These are phyloP conservation scores for Thraustotheca clavata DNA, from an alignment of 352 stramenopile genomes.

Conservation along the genomic window DNA sequence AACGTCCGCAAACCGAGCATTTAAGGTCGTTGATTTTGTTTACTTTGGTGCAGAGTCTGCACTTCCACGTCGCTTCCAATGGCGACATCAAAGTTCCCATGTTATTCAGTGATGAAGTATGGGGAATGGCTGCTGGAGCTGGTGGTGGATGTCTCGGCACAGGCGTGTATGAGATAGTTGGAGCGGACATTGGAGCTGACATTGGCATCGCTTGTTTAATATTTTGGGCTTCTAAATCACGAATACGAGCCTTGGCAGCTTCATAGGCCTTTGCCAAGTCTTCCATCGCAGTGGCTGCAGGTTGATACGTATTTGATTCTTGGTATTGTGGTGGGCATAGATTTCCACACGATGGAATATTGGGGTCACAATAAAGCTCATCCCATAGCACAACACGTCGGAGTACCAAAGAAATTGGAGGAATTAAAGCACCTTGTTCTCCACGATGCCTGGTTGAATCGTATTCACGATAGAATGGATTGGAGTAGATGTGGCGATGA, in stretches of 20 bases:
- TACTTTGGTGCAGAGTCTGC: slow-evolving; percentile 58
- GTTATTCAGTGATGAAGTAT: background rate
- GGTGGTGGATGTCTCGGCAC: slow-evolving; percentile 7
- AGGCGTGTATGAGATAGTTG: slow-evolving; percentile 17
- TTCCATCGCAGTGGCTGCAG: slow-evolving; percentile 27
- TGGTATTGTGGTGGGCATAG: background rate
- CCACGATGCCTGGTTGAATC: slow-evolving; percentile 29
- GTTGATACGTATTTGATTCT: background rate
- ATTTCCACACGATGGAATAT: slow-evolving; percentile 28
- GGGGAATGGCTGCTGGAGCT: background rate
- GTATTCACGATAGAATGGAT: slow-evolving; percentile 48
- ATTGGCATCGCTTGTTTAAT: background rate
- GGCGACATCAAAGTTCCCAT: background rate
- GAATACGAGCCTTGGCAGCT: slow-evolving; percentile 39
- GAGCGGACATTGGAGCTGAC: background rate
- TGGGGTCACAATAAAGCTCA: slow-evolving; percentile 61
- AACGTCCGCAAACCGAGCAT: slow-evolving; percentile 57
- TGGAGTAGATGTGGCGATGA: slow-evolving; percentile 38
- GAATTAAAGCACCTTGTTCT: slow-evolving; percentile 39
- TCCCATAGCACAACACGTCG: slow-evolving; percentile 72
- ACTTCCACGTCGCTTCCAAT: slow-evolving; percentile 36
- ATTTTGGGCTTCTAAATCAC: slow-evolving; percentile 44
- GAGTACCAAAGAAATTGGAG: slow-evolving; percentile 41
- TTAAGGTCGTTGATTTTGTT: slow-evolving; percentile 39
- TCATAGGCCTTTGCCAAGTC: slow-evolving; percentile 54